Evolutionary conservation across 2,329 filamentous ascomycete genomes (phyloP).

Genomic region (Penicillium sp.): DNA sequence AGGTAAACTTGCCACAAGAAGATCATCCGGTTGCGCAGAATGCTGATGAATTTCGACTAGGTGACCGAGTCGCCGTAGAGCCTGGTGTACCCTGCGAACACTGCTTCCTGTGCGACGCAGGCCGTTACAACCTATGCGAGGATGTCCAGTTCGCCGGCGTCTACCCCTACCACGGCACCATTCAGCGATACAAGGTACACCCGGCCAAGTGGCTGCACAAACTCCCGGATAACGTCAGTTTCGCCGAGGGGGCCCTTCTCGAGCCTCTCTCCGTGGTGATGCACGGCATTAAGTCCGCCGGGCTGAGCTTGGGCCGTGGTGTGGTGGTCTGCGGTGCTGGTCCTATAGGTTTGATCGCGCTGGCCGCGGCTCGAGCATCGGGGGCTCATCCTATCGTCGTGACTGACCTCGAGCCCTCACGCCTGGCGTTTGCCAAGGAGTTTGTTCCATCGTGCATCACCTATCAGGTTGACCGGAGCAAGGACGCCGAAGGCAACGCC

Average conservation of each 20-base stretch:
- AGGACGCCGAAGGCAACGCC: conserved; percentile 56
- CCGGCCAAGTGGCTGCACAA: conserved; percentile 63
- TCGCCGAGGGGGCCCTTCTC: conserved; percentile 64
- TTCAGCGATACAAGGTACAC: conserved; percentile 66
- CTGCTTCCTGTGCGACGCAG: conserved; percentile 64
- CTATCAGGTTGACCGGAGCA: conserved; percentile 56
- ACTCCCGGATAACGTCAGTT: conserved; percentile 61
- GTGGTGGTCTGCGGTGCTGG: conserved; percentile 66
- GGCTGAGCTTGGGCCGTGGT: conserved; percentile 59
- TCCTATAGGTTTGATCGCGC: conserved; percentile 64
- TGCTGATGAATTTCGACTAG: conserved; percentile 28
- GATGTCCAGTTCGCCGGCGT: conserved; percentile 66
- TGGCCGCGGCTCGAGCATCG: conserved; percentile 63
- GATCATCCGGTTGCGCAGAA: background rate
- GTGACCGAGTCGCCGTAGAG: conserved; percentile 70
- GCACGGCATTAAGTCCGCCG: conserved; percentile 61
- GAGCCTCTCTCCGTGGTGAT: conserved; percentile 68
- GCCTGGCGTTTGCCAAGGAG: conserved; percentile 62
- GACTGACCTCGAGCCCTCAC: conserved; percentile 62
- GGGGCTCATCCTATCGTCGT: conserved; percentile 68
- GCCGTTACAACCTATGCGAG: conserved; percentile 68
- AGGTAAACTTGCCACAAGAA: conserved; percentile 32
- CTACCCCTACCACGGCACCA: conserved; percentile 63
- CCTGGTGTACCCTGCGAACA: conserved; percentile 66
- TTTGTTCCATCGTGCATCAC: conserved; percentile 60